Percentiles rank a stretch among this genome's conserved stretches.
These are phyloP conservation scores for Periconia digitata DNA, from an alignment of 2,329 filamentous ascomycete species.

Conservation along the genomic window DNA sequence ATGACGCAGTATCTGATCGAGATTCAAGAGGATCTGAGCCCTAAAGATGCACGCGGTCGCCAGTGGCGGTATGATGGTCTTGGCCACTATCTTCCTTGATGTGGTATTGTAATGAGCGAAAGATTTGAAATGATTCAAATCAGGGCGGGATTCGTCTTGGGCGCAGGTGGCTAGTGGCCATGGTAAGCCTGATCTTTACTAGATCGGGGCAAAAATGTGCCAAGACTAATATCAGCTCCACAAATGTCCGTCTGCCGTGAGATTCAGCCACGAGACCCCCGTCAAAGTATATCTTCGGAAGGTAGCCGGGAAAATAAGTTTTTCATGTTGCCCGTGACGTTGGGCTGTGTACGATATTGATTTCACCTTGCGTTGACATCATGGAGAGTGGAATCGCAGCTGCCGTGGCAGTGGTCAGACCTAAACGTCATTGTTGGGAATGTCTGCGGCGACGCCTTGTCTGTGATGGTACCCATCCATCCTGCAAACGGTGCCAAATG, in stretches of 20 bases:
- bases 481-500: background rate
- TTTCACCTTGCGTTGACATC: background rate
- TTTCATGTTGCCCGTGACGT: too few relatives aligned
- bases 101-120: background rate
- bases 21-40: too few relatives aligned
- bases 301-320: too few relatives aligned
- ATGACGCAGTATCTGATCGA: too few relatives aligned
- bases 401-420: background rate
- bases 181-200: background rate
- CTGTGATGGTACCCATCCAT: background rate
- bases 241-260: background rate
- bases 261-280: background rate
- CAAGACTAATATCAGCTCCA: background rate
- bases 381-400: background rate
- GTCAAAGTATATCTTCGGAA: too few relatives aligned
- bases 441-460: constrained; percentile 1
- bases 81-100: background rate
- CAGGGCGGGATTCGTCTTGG: background rate
- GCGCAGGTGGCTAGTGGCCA: background rate
- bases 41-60: too few relatives aligned
- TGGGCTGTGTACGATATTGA: too few relatives aligned
- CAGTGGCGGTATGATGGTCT: background rate
- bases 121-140: background rate
- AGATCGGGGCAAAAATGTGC: background rate
- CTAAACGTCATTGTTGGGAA: background rate